These are phyloP conservation scores for Withania somnifera DNA, from an alignment of 305 asterid species.

Conservation along the genomic window DNA sequence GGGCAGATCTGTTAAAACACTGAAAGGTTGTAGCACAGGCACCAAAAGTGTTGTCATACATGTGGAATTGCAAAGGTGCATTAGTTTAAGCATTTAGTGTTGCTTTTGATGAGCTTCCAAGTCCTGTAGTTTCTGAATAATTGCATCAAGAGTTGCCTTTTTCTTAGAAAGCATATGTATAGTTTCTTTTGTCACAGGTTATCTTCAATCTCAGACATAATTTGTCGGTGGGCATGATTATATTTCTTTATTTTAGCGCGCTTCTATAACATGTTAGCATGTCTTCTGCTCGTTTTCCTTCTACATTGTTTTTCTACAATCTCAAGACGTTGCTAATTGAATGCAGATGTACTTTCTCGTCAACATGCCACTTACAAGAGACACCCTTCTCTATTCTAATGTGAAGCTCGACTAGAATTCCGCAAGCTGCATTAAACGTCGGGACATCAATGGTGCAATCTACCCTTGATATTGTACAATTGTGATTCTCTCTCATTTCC, in stretches of 20 bases:
- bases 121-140: not conserved
- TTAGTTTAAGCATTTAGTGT: not conserved
- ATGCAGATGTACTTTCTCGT: conserved; percentile 66
- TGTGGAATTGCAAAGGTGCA: not conserved
- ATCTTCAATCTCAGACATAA: not conserved
- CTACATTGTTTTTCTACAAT: not conserved
- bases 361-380: conserved; percentile 83
- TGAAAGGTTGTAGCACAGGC: too few species aligned
- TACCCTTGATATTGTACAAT: conserved; percentile 5
- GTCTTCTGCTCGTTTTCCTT: not conserved
- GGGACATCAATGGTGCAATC: not conserved
- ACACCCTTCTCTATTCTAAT: conserved; percentile 84
- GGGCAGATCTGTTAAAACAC: not conserved
- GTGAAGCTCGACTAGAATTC: conserved; percentile 72
- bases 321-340: conserved; percentile 15
- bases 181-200: not conserved
- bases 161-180: not conserved
- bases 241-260: not conserved
- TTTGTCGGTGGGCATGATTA: not conserved
- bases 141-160: not conserved
- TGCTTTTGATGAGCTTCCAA: not conserved
- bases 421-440: not conserved
- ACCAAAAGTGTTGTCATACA: not conserved
- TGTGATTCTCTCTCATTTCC: not conserved
- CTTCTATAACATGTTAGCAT: not conserved